Evolutionary conservation across 176 grass and related monocot genomes (phyloP), one percentile per base, ranked within the genome.

Genomic region (Oryza australiensis): DNA sequence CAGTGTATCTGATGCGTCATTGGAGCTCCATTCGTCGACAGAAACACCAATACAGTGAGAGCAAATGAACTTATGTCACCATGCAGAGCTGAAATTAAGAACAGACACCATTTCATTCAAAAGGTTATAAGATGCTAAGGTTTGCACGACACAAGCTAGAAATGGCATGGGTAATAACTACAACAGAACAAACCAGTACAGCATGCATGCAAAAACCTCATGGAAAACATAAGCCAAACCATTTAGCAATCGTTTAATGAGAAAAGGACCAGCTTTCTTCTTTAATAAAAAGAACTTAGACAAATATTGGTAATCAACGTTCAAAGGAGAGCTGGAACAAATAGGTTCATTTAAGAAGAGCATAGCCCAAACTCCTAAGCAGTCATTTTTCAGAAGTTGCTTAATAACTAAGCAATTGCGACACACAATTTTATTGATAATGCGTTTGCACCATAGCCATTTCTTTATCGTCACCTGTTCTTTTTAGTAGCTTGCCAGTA

Each of bases 51-150:
- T 33, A 33, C 43, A 80, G 5, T n/a, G n/a, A 62, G 28, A 79
- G 10, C 3, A 37, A 66, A 22, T 60, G 69, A 48, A n/a, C 16
- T n/a, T 12, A 62, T 38, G 51, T 53, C 11, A 75, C 32, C 62
- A 69, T 30, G 35, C 9, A 62, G 26, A 70, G 12, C 86, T 89
- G 76, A 41, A 53, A 70, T 64, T 71, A 80, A 27, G 71, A 81
- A 85, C 9, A 63, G 7, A 74, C 14, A 18, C 18, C 70, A 32
- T 51, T 63, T 80, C 24, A 76, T 75, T 37, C 30, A 69, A 33
- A 63, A 65, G 13, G 30, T 75, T 75, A n/a, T 73, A 34, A 7
- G 38, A 68, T 74, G 70, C 7, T 64, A 69, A 40, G n/a, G 35
- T 63, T 75, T 41, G 5, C 27, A 23, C 27, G 13, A 4, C 32